A percentile compares a stretch with the other conserved stretches of the same genome.
Evolutionary conservation across 345 rosid species (phyloP).

Genomic region (Hibiscus mutabilis): DNA sequence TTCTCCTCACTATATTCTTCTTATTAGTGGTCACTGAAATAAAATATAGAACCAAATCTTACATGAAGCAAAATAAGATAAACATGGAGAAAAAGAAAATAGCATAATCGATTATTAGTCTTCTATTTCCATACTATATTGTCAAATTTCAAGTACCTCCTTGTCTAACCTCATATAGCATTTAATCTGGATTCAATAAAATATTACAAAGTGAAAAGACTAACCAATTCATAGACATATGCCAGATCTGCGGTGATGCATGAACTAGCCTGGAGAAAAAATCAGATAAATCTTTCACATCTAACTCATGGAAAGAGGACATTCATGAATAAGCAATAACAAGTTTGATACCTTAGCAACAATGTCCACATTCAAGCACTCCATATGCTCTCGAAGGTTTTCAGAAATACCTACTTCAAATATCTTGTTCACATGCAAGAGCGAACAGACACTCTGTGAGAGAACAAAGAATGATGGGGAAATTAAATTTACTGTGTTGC

Average conservation of each 20-base stretch:
- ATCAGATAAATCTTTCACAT: not conserved
- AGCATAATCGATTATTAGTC: not conserved
- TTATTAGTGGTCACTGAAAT: not conserved
- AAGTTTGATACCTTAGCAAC: conserved; percentile 52
- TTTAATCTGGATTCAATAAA: not conserved
- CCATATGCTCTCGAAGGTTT: conserved; percentile 58
- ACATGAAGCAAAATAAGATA: not conserved
- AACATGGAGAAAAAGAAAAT: not conserved
- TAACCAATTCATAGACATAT: conserved; percentile 83
- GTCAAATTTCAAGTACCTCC: not conserved
- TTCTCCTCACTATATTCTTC: not conserved
- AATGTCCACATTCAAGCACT: conserved; percentile 56
- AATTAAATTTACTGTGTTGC: not conserved
- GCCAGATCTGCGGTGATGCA: conserved; percentile 77
- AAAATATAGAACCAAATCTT: not conserved
- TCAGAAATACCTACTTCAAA: conserved; percentile 81
- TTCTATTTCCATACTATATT: not conserved
- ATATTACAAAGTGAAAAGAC: conserved; percentile 18
- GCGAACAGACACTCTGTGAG: conserved; percentile 66
- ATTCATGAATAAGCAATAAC: conserved; percentile 1
- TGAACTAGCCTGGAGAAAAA: conserved; percentile 51
- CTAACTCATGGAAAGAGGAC: conserved; percentile 10
- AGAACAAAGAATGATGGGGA: not conserved
- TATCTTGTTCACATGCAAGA: conserved; percentile 76
- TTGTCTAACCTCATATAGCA: not conserved